phyloP scores from a whole-genome alignment of 441 rosid genomes.

The Isatis lusitanica region DNA sequence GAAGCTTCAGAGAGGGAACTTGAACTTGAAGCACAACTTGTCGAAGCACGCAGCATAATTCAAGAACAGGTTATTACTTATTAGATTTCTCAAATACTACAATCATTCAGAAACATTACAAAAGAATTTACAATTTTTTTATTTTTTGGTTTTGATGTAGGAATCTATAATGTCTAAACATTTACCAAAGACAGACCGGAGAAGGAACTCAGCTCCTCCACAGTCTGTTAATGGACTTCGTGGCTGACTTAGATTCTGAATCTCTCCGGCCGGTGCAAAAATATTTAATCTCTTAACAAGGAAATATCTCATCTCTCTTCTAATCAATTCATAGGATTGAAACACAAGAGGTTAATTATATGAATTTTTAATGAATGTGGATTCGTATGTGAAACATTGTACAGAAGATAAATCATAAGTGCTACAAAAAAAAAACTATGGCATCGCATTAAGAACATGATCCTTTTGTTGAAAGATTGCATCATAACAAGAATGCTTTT shows the following conservation, averaged over 20 bases:
- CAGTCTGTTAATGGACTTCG: constrained; percentile 31
- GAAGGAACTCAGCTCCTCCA: constrained; percentile 54
- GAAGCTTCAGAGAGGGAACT: constrained; percentile 98
- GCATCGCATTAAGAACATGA: too few species aligned
- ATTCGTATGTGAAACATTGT: constrained; percentile 22
- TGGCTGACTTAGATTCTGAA: constrained; percentile 12
- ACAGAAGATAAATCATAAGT: background rate
- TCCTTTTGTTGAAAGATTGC: too few species aligned
- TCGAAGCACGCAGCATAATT: constrained; percentile 96
- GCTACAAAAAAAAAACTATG: too few species aligned
- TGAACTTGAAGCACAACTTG: constrained; percentile 98
- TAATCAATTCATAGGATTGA: background rate
- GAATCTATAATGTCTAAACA: constrained; percentile 79
- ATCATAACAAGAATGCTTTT: too few species aligned
- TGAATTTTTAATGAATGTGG: background rate
- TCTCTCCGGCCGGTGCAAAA: background rate
- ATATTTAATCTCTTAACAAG: background rate
- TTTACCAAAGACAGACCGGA: constrained; percentile 66
- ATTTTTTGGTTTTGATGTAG: constrained; percentile 34
- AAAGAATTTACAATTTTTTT: background rate
- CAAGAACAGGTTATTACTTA: constrained; percentile 76
- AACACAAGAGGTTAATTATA: constrained; percentile 14
- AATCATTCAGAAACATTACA: background rate
- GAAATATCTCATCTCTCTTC: background rate
- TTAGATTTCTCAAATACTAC: background rate